These are phyloP conservation scores for Umbelopsis isabellina DNA, from an alignment of 192 early-diverging fungal species.

Conservation along the genomic window DNA sequence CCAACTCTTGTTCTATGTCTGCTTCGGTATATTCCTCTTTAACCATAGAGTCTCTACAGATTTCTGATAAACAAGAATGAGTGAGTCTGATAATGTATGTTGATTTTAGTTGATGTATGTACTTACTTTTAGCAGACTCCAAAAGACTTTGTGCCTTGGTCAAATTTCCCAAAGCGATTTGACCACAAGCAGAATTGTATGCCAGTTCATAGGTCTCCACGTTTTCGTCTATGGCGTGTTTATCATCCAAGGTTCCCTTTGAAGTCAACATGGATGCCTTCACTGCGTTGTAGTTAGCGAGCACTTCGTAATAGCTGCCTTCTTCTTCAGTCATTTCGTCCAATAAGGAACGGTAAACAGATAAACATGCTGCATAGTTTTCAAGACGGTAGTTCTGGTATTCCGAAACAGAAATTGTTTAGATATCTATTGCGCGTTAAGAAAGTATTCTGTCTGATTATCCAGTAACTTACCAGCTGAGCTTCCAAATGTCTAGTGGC, in stretches of 20 bases:
- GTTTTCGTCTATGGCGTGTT: slow-evolving; percentile 36
- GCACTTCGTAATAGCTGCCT: slow-evolving; percentile 50
- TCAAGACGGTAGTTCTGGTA: slow-evolving; percentile 59
- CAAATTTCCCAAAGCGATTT: slow-evolving; percentile 57
- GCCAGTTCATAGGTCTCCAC: slow-evolving; percentile 63
- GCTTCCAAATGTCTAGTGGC: slow-evolving; percentile 62
- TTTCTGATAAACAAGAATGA: slow-evolving; percentile 25
- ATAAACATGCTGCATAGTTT: slow-evolving; percentile 50
- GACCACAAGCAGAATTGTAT: slow-evolving; percentile 68
- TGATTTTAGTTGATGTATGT: neutral
- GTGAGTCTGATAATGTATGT: neutral
- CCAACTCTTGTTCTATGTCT: slow-evolving; percentile 66
- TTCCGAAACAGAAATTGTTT: neutral
- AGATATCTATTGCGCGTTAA: neutral
- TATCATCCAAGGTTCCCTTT: slow-evolving; percentile 18
- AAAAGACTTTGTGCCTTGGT: slow-evolving; percentile 55
- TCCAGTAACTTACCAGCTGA: slow-evolving; percentile 58
- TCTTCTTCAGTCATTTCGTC: slow-evolving; percentile 43
- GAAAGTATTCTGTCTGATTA: neutral
- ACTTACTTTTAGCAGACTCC: slow-evolving; percentile 59
- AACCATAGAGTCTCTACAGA: slow-evolving; percentile 52
- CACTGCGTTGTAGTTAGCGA: slow-evolving; percentile 54
- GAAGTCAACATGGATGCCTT: slow-evolving; percentile 53
- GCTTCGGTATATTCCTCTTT: slow-evolving; percentile 56
- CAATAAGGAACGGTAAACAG: slow-evolving; percentile 46